A percentile compares a stretch with the other conserved stretches of the same genome.
Evolutionary conservation across 2,329 filamentous ascomycete genomes (phyloP).

Genomic region (Aphanoascus verrucosus): DNA sequence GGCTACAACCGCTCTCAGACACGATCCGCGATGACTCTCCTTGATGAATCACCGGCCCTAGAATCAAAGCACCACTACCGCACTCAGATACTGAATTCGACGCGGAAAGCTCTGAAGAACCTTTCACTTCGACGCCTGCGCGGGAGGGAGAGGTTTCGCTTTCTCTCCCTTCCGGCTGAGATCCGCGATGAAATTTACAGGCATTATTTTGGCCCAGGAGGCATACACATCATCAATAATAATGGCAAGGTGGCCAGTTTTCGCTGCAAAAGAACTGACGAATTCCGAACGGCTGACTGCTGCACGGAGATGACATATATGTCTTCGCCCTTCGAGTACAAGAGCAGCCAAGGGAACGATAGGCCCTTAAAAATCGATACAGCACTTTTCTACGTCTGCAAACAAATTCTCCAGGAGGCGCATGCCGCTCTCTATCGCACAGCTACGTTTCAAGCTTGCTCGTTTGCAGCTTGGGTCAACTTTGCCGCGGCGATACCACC

Average conservation of each 20-base stretch:
- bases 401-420: conserved; percentile 28
- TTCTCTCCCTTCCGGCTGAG: conserved; percentile 25
- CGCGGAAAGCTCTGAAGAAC: background rate
- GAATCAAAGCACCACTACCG: too few relatives aligned
- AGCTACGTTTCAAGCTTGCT: conserved; percentile 28
- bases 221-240: conserved; percentile 28
- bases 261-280: conserved; percentile 21
- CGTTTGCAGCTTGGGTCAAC: conserved; percentile 29
- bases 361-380: conserved; percentile 16
- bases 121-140: background rate
- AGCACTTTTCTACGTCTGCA: conserved; percentile 26
- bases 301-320: conserved; percentile 14
- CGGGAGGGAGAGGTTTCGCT: background rate
- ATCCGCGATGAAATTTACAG: conserved; percentile 31
- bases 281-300: conserved; percentile 22
- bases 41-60: too few relatives aligned
- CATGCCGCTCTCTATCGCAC: conserved; percentile 23
- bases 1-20: too few relatives aligned
- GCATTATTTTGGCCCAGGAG: conserved; percentile 27
- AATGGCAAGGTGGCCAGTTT: conserved; percentile 29
- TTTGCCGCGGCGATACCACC: conserved; percentile 22
- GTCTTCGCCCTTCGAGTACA: conserved; percentile 15
- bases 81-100: background rate
- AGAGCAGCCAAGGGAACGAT: conserved; percentile 12
- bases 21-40: too few relatives aligned